Conservation (phyloP, 2,329 filamentous ascomycete genomes). For the Cladophialophora chaetospira region DNA sequence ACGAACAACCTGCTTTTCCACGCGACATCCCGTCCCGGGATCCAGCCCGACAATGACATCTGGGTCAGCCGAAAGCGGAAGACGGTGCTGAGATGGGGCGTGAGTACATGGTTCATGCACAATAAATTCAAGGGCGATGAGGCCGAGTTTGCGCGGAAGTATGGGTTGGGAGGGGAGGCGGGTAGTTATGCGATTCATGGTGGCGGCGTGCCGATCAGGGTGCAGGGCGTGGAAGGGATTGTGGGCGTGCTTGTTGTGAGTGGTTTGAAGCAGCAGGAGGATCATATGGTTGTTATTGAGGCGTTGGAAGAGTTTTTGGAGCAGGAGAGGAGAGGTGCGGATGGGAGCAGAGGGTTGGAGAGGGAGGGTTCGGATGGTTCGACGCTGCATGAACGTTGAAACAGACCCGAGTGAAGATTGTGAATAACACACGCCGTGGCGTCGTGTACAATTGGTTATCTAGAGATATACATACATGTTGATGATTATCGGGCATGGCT, state of each 20-base stretch:
- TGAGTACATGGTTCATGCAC: conserved; percentile 70
- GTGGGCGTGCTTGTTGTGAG: conserved; percentile 71
- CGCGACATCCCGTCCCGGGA: conserved; percentile 65
- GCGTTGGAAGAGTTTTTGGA: conserved; percentile 59
- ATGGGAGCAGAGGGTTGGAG: background rate
- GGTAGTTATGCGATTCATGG: conserved; percentile 75
- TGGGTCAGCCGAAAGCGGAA: conserved; percentile 73
- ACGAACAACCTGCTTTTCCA: conserved; percentile 68
- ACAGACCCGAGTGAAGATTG: too few relatives aligned
- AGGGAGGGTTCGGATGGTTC: background rate
- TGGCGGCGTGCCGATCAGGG: conserved; percentile 71
- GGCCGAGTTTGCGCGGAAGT: conserved; percentile 64
- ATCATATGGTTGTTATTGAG: conserved; percentile 75
- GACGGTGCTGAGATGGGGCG: conserved; percentile 70
- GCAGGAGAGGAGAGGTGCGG: background rate
- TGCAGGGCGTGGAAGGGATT: conserved; percentile 72
- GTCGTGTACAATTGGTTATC: too few relatives aligned
- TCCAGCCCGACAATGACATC: conserved; percentile 69
- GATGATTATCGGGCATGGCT: too few relatives aligned
- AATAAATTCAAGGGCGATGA: conserved; percentile 69
- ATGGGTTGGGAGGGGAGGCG: conserved; percentile 58
- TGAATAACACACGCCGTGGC: too few relatives aligned
- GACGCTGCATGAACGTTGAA: too few relatives aligned
- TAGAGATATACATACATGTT: too few relatives aligned
- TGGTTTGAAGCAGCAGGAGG: conserved; percentile 74